Percentiles rank a stretch among this genome's conserved stretches.
phyloP scores from a whole-genome alignment of 2,329 filamentous ascomycete genomes.

The Cercospora sojina region DNA sequence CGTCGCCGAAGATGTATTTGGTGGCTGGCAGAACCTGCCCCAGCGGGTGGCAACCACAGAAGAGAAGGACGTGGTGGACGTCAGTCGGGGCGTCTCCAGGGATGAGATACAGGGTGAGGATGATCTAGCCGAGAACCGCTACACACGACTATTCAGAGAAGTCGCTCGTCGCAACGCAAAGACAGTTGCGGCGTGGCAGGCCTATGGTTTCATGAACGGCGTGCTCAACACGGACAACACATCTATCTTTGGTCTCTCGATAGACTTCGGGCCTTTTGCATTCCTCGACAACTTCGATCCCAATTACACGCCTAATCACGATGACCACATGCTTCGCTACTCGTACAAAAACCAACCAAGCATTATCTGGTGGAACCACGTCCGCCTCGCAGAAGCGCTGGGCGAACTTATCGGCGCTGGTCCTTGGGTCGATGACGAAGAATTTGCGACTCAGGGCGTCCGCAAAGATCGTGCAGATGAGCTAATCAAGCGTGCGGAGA shows the following conservation, averaged over 20 bases:
- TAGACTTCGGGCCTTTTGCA: constrained; percentile 95
- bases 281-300: constrained; percentile 98
- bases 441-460: constrained; percentile 72
- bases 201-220: constrained; percentile 98
- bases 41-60: constrained; percentile 51
- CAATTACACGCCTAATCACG: constrained; percentile 92
- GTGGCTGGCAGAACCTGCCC: constrained; percentile 82
- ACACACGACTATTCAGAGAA: constrained; percentile 81
- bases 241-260: constrained; percentile 79
- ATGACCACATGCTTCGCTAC: constrained; percentile 84
- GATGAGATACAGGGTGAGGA: constrained; percentile 63
- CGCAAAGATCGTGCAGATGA: constrained; percentile 64
- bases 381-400: constrained; percentile 82
- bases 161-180: constrained; percentile 80
- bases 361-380: constrained; percentile 98
- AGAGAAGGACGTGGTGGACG: constrained; percentile 50
- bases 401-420: constrained; percentile 86
- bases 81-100: constrained; percentile 40
- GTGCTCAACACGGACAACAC: constrained; percentile 98
- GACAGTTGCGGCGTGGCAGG: constrained; percentile 92
- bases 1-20: constrained; percentile 81
- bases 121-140: constrained; percentile 77
- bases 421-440: constrained; percentile 65
- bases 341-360: constrained; percentile 91
- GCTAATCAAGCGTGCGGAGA: constrained; percentile 78